Evolutionary conservation across 345 rosid species (phyloP).

Genomic region (Citropsis articulata): DNA sequence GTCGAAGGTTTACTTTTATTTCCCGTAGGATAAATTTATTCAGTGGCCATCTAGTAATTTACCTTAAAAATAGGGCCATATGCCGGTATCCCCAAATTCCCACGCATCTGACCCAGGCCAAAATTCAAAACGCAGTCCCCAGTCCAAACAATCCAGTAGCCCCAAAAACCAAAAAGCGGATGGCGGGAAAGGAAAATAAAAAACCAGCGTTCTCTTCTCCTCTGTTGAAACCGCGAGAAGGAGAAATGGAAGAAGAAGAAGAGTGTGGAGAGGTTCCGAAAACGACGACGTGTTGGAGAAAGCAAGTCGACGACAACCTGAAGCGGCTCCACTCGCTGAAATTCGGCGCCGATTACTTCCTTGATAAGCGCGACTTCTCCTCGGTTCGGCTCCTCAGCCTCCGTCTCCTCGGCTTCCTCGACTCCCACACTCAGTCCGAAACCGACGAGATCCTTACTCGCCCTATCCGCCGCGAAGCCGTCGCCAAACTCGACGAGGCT

Average conservation of each 20-base stretch:
- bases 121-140: not conserved
- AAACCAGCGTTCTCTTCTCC: slow-evolving; percentile 33
- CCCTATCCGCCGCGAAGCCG: slow-evolving; percentile 68
- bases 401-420: slow-evolving; percentile 88
- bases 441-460: slow-evolving; percentile 52
- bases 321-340: slow-evolving; percentile 84
- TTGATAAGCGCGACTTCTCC: slow-evolving; percentile 65
- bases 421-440: slow-evolving; percentile 59
- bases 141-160: not conserved
- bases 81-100: not conserved
- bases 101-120: not conserved
- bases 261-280: slow-evolving; percentile 7
- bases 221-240: slow-evolving; percentile 26
- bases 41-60: slow-evolving; percentile 4
- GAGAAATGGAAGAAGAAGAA: slow-evolving; percentile 33
- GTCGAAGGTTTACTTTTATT: too few relatives aligned
- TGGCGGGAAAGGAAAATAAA: slow-evolving; percentile 49
- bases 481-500: slow-evolving; percentile 59
- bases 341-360: slow-evolving; percentile 72
- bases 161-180: not conserved
- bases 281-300: slow-evolving; percentile 49
- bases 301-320: slow-evolving; percentile 67
- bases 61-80: not conserved
- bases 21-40: not conserved
- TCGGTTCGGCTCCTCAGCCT: slow-evolving; percentile 72